A percentile compares a stretch with the other conserved stretches of the same genome.
Conservation (phyloP, 1,284 basidiomycete genomes). For the Ustilago crameri region DNA sequence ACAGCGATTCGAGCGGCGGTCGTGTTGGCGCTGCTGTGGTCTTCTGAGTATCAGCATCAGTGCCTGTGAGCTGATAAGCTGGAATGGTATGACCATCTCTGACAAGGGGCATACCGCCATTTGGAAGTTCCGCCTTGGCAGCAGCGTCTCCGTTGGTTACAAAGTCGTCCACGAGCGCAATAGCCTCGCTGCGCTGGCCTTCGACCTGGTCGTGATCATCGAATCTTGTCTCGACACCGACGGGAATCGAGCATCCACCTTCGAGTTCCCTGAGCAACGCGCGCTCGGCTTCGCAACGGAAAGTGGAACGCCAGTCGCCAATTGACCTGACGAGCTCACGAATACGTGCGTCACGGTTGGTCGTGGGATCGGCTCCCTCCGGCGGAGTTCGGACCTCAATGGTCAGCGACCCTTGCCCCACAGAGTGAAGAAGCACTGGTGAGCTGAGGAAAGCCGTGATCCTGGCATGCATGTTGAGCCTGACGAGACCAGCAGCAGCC, state of each 20-base stretch:
- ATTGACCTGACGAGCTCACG: slow-evolving; percentile 57
- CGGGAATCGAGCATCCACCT: slow-evolving; percentile 96
- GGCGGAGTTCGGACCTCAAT: slow-evolving; percentile 80
- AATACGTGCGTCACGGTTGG: slow-evolving; percentile 61
- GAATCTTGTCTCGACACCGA: slow-evolving; percentile 79
- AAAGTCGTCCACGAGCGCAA: slow-evolving; percentile 45
- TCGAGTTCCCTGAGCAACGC: slow-evolving; percentile 87
- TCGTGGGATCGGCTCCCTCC: slow-evolving; percentile 40
- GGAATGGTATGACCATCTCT: slow-evolving; percentile 55
- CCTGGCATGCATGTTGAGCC: slow-evolving; percentile 78
- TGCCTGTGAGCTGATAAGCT: slow-evolving; percentile 26
- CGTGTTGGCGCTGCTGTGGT: slow-evolving; percentile 15
- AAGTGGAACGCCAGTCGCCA: slow-evolving; percentile 64
- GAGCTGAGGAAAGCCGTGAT: slow-evolving; percentile 79
- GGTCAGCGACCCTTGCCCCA: slow-evolving; percentile 91
- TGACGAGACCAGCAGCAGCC: slow-evolving; percentile 91
- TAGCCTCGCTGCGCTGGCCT: slow-evolving; percentile 54
- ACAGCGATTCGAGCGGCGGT: slow-evolving; percentile 41
- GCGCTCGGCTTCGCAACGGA: slow-evolving; percentile 74
- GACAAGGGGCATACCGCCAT: slow-evolving; percentile 36
- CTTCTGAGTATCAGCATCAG: not conserved
- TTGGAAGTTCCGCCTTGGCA: slow-evolving; percentile 37
- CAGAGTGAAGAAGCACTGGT: slow-evolving; percentile 85
- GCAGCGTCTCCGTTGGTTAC: slow-evolving; percentile 33
- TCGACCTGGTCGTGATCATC: slow-evolving; percentile 62